phyloP scores from a whole-genome alignment of 768 basidiomycete genomes.

The Auricularia cornea region DNA sequence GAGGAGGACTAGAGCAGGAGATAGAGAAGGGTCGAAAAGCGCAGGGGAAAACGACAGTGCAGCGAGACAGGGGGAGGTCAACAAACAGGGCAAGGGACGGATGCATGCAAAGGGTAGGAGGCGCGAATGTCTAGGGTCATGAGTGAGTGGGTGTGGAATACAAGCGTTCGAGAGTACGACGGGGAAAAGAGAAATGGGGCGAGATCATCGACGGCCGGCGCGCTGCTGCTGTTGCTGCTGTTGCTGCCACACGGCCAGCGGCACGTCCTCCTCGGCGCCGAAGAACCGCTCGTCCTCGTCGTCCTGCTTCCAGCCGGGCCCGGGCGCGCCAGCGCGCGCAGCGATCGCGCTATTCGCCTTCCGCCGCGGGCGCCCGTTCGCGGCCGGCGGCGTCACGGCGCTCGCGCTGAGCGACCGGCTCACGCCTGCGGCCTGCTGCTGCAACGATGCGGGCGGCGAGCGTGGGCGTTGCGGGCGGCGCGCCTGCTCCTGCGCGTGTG shows the following conservation, averaged over 20 bases:
- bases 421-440: slow-evolving; percentile 32
- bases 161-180: neutral
- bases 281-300: slow-evolving; percentile 30
- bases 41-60: neutral
- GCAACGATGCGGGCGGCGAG: slow-evolving; percentile 54
- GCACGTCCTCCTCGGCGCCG: slow-evolving; percentile 65
- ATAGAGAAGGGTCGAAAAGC: neutral
- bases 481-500: slow-evolving; percentile 30
- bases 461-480: slow-evolving; percentile 35
- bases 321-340: slow-evolving; percentile 22
- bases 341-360: slow-evolving; percentile 55
- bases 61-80: neutral
- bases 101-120: neutral
- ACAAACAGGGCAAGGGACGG: neutral
- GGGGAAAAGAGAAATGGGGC: neutral
- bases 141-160: neutral
- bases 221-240: too few species aligned
- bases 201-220: neutral
- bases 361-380: slow-evolving; percentile 44
- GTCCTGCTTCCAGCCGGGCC: neutral
- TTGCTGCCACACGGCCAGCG: slow-evolving; percentile 72
- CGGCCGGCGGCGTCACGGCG: slow-evolving; percentile 29
- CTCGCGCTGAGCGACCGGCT: slow-evolving; percentile 69
- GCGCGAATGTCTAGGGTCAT: neutral
- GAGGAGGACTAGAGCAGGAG: neutral